Percentiles rank a stretch among this genome's conserved stretches.
phyloP scores from a whole-genome alignment of 208 protist species.

The Leishmania major region DNA sequence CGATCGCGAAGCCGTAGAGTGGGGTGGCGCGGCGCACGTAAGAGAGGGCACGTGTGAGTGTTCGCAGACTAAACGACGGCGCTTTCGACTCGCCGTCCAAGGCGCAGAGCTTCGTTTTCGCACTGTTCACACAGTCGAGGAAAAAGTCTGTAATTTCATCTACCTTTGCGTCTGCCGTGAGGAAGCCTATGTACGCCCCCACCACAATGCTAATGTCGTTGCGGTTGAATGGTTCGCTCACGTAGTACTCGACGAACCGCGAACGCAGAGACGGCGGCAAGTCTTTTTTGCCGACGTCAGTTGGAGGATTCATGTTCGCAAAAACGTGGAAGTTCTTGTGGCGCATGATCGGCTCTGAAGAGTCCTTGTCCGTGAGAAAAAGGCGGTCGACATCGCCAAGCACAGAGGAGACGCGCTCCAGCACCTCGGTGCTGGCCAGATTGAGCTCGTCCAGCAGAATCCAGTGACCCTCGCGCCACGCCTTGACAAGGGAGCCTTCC shows the following conservation, averaged over 20 bases:
- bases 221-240: conserved; percentile 95
- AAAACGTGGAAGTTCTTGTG: conserved; percentile 99
- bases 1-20: conserved; percentile 95
- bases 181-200: conserved; percentile 86
- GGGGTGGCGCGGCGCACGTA: conserved; percentile 88
- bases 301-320: conserved; percentile 99
- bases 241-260: conserved; percentile 99
- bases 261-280: conserved; percentile 94
- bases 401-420: conserved; percentile 96
- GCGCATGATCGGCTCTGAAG: conserved; percentile 61
- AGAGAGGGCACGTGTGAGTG: conserved; percentile 96
- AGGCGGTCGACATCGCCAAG: conserved; percentile 93
- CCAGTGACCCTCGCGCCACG: conserved; percentile 98
- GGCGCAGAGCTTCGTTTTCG: conserved; percentile 90
- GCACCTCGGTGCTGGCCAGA: conserved; percentile 97
- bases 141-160: conserved; percentile 97
- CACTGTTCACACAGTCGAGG: conserved; percentile 85
- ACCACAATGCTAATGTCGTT: conserved; percentile 96
- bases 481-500: conserved; percentile 97
- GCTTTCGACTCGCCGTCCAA: conserved; percentile 92
- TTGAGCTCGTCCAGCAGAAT: conserved; percentile 99
- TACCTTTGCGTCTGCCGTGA: conserved; percentile 77
- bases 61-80: conserved; percentile 98
- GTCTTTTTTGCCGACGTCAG: conserved; percentile 99
- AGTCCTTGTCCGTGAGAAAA: conserved; percentile 81